Conservation (phyloP, 208 protist species). For the Leishmania aethiopica region DNA sequence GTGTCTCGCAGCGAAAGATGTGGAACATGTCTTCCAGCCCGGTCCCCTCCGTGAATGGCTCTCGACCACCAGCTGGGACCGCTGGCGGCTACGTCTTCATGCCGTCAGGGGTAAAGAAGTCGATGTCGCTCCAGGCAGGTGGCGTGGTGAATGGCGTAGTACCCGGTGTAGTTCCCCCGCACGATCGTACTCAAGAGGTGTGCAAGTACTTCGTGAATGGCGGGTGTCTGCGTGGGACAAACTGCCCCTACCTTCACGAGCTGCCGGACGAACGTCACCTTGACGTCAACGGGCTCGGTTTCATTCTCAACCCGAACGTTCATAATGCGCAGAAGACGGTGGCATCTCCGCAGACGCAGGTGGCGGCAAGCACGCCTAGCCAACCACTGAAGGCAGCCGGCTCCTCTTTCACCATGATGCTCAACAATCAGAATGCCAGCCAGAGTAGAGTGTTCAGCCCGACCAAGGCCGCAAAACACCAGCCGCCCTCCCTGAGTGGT, state of each 20-base stretch:
- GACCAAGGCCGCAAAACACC: constrained; percentile 35
- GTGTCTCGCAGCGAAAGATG: constrained; percentile 20
- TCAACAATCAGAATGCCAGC: constrained; percentile 27
- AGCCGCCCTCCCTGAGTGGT: constrained; percentile 21
- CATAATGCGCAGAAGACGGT: constrained; percentile 90
- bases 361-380: constrained; percentile 17
- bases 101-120: constrained; percentile 23
- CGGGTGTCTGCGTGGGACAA: constrained; percentile 75
- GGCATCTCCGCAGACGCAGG: constrained; percentile 34
- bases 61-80: constrained; percentile 19
- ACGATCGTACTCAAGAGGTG: constrained; percentile 81
- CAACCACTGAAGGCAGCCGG: constrained; percentile 21
- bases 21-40: constrained; percentile 48
- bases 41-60: constrained; percentile 28
- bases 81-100: constrained; percentile 51
- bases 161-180: constrained; percentile 39
- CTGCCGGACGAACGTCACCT: constrained; percentile 89
- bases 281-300: constrained; percentile 85
- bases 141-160: constrained; percentile 31
- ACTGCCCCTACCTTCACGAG: constrained; percentile 87
- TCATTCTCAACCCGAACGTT: constrained; percentile 88
- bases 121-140: constrained; percentile 33
- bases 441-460: constrained; percentile 19
- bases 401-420: constrained; percentile 49
- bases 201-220: constrained; percentile 92